Conservation (phyloP, 257 asterid species). For the Solanum piurae region DNA sequence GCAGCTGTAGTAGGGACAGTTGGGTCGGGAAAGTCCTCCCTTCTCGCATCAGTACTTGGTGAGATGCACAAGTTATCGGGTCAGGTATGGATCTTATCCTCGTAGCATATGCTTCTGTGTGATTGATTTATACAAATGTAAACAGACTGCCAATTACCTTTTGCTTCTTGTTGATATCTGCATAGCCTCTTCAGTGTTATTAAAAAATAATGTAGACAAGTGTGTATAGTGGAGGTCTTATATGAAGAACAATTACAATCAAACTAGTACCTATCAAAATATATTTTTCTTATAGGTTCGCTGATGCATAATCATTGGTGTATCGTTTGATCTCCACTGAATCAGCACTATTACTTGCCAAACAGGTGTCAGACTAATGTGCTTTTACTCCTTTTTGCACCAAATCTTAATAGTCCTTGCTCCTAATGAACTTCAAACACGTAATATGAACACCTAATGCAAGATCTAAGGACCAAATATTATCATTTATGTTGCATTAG, state of each 20-base stretch:
- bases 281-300: background rate
- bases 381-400: background rate
- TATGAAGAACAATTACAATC: background rate
- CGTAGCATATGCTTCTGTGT: background rate
- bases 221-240: background rate
- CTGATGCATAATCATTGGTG: background rate
- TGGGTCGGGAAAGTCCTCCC: conserved; percentile 93
- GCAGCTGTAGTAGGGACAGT: conserved; percentile 89
- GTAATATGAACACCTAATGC: background rate
- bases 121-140: background rate
- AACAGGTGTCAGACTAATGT: background rate
- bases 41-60: conserved; percentile 77
- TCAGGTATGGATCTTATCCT: conserved; percentile 34
- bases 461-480: background rate
- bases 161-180: background rate
- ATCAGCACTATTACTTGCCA: background rate
- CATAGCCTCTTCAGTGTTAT: background rate
- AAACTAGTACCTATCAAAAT: background rate
- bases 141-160: background rate
- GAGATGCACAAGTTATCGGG: conserved; percentile 88
- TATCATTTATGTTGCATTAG: background rate
- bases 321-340: background rate
- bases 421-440: background rate
- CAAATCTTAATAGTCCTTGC: background rate
- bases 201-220: background rate